Conservation (phyloP, 805 yeast genomes). For the Saccharomycopsis schoenii region DNA sequence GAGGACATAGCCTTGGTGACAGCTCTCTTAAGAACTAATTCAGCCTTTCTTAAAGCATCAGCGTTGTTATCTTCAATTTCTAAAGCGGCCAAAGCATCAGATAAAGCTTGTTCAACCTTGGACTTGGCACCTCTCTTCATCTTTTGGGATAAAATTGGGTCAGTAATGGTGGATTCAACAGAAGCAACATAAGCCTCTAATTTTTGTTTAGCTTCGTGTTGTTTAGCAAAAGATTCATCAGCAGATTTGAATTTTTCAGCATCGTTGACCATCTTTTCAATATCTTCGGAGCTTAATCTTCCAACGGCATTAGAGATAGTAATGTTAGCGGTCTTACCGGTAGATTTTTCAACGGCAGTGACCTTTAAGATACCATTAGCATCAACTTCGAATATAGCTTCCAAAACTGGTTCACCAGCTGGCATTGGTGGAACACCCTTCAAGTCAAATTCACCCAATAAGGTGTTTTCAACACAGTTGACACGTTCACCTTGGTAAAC, state of each 20-base stretch:
- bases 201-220: constrained; percentile 98
- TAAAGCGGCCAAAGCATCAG: constrained; percentile 96
- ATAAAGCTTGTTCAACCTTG: constrained; percentile 94
- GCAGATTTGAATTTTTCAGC: constrained; percentile 99
- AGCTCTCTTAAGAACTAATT: constrained; percentile 97
- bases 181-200: constrained; percentile 96
- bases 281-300: constrained; percentile 92
- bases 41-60: constrained; percentile 98
- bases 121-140: constrained; percentile 95
- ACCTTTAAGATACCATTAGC: constrained; percentile 99
- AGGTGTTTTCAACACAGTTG: constrained; percentile 94
- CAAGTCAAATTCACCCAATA: constrained; percentile 97
- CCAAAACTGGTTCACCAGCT: constrained; percentile 99
- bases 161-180: constrained; percentile 92
- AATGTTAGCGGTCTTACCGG: constrained; percentile 97
- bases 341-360: constrained; percentile 96
- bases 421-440: constrained; percentile 97
- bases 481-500: constrained; percentile 99
- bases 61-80: constrained; percentile 94
- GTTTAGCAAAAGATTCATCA: constrained; percentile 98
- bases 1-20: constrained; percentile 99
- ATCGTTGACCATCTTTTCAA: constrained; percentile 96
- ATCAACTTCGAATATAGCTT: constrained; percentile 97
- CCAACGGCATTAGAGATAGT: constrained; percentile 99
- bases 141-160: constrained; percentile 96